A percentile compares a stretch with the other conserved stretches of the same genome.
phyloP scores from a whole-genome alignment of 768 basidiomycete species.

The Amanita polypyramis region DNA sequence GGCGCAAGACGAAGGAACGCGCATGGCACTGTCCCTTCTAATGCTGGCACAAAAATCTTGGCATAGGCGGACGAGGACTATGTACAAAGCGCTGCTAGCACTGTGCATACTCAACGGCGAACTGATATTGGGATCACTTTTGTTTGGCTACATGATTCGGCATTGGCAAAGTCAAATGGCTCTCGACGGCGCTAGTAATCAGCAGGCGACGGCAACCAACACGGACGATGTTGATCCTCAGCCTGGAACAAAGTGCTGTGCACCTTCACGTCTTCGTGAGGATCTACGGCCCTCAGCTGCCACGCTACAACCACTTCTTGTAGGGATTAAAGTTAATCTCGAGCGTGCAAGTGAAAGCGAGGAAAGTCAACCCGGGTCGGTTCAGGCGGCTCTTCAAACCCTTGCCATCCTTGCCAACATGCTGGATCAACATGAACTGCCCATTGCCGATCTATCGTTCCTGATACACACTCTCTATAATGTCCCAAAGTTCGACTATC shows the following conservation, averaged over 20 bases:
- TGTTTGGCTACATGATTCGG: conserved; percentile 56
- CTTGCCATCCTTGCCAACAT: conserved; percentile 47
- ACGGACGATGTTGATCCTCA: neutral
- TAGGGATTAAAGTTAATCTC: conserved; percentile 24
- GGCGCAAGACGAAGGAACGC: conserved; percentile 29
- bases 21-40: conserved; percentile 44
- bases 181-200: conserved; percentile 3
- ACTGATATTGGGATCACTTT: conserved; percentile 62
- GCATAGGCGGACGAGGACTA: conserved; percentile 43
- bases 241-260: neutral
- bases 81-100: conserved; percentile 51
- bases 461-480: conserved; percentile 38
- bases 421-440: conserved; percentile 39
- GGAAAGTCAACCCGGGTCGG: conserved; percentile 12
- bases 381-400: conserved; percentile 40
- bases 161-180: conserved; percentile 41
- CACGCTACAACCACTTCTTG: conserved; percentile 18
- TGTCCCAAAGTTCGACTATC: conserved; percentile 28
- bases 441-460: conserved; percentile 30
- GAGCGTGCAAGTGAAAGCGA: conserved; percentile 14
- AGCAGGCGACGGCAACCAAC: neutral
- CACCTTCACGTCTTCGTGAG: neutral
- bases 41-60: conserved; percentile 41
- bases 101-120: conserved; percentile 71
- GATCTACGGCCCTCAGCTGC: neutral